Evolutionary conservation across 257 asterid genomes (phyloP).

Genomic region (Jacaranda mimosifolia): DNA sequence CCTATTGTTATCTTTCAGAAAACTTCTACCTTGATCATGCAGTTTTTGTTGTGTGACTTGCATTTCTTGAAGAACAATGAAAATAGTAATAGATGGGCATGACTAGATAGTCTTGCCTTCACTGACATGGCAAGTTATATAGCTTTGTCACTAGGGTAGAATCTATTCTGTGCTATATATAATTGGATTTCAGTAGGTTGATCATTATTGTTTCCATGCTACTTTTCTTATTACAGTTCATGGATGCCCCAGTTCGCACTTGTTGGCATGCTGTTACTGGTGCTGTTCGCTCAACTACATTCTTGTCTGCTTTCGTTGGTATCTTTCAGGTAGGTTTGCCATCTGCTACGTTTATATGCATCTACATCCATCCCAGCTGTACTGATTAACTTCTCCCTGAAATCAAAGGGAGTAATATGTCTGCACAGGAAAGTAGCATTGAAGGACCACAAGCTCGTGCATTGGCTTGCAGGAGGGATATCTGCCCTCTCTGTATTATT

Average conservation of each 20-base stretch:
- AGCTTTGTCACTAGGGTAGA: background rate
- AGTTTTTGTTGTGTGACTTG: background rate
- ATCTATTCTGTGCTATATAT: slow-evolving; percentile 18
- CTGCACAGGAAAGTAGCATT: slow-evolving; percentile 85
- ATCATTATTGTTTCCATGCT: background rate
- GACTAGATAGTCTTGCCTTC: background rate
- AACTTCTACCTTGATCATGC: background rate
- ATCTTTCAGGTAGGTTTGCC: slow-evolving; percentile 81
- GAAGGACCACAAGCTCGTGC: slow-evolving; percentile 94
- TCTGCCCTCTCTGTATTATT: slow-evolving; percentile 91
- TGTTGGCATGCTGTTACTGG: slow-evolving; percentile 89
- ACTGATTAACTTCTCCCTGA: slow-evolving; percentile 50
- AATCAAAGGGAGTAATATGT: slow-evolving; percentile 86
- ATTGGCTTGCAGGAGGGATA: slow-evolving; percentile 92
- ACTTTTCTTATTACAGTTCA: slow-evolving; percentile 61
- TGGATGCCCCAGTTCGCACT: slow-evolving; percentile 91
- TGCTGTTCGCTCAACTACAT: slow-evolving; percentile 92
- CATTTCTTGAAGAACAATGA: slow-evolving; percentile 8
- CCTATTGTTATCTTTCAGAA: background rate
- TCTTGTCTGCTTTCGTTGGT: slow-evolving; percentile 97
- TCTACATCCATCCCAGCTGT: slow-evolving; percentile 24
- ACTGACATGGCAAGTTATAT: background rate
- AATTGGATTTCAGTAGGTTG: slow-evolving; percentile 16
- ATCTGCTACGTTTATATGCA: slow-evolving; percentile 29
- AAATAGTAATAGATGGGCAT: slow-evolving; percentile 11